A percentile compares a stretch with the other conserved stretches of the same genome.
Evolutionary conservation across 129 eudicot species (phyloP).

Genomic region (Silybum marianum): DNA sequence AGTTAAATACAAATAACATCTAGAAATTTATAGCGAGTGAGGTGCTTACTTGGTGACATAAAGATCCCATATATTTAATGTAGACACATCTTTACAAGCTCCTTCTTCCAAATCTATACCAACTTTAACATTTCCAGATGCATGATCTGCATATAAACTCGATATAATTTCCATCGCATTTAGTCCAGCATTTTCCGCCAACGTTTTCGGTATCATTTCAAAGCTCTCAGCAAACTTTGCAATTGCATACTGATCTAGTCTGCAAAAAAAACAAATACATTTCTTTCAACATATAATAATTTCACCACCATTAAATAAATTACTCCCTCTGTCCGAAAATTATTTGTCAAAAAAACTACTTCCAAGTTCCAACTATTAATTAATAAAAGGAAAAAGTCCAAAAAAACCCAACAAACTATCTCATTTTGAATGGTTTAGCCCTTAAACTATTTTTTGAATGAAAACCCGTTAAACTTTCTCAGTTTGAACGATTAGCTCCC

Average conservation of each 20-base stretch:
- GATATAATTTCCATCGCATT: constrained; percentile 96
- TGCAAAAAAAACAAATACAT: constrained; percentile 30
- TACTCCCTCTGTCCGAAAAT: too few relatives aligned
- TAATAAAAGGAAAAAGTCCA: too few relatives aligned
- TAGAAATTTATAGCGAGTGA: neutral
- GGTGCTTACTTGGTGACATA: constrained; percentile 72
- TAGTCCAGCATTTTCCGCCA: constrained; percentile 97
- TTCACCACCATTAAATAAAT: neutral
- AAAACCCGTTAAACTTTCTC: too few relatives aligned
- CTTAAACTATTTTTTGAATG: too few relatives aligned
- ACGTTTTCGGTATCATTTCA: constrained; percentile 94
- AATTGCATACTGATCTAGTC: constrained; percentile 95
- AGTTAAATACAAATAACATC: neutral
- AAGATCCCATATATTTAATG: constrained; percentile 85
- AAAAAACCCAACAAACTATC: too few relatives aligned
- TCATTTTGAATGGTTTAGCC: too few relatives aligned
- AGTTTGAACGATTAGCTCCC: too few relatives aligned
- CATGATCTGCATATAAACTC: constrained; percentile 82
- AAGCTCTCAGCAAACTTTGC: constrained; percentile 92
- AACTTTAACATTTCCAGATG: constrained; percentile 81
- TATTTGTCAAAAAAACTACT: neutral
- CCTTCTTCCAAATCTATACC: constrained; percentile 89
- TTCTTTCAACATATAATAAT: neutral
- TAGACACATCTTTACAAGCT: constrained; percentile 68
- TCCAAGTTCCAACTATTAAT: neutral